These are phyloP conservation scores for Myochromella boudieri DNA, from an alignment of 768 basidiomycete genomes.

Conservation along the genomic window DNA sequence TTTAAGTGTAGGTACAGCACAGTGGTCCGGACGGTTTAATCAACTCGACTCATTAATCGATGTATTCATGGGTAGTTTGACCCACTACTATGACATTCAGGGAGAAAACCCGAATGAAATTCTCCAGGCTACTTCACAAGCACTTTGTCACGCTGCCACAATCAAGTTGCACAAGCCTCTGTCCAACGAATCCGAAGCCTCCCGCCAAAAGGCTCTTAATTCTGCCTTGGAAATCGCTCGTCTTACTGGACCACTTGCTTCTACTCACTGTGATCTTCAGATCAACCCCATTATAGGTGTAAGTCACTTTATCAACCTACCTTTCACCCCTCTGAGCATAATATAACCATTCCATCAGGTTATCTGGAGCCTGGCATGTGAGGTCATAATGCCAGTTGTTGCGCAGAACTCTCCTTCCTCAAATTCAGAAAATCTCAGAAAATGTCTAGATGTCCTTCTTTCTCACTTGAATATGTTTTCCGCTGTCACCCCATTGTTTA, in stretches of 20 bases:
- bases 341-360: not conserved
- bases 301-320: not conserved
- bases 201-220: not conserved
- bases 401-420: not conserved
- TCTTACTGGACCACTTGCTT: not conserved
- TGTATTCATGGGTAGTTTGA: not conserved
- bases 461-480: not conserved
- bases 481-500: not conserved
- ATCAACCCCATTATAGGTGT: not conserved
- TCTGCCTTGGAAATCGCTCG: not conserved
- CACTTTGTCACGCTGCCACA: not conserved
- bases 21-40: not conserved
- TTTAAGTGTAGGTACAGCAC: not conserved
- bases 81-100: not conserved
- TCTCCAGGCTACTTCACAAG: not conserved
- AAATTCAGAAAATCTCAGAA: not conserved
- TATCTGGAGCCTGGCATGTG: not conserved
- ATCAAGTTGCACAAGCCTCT: not conserved
- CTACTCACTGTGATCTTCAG: not conserved
- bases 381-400: not conserved
- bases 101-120: not conserved
- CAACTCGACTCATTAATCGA: constrained; percentile 10
- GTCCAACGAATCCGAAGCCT: not conserved
- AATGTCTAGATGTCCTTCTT: no score
- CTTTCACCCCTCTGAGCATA: not conserved